Conservation (phyloP, 75 land plant genomes). For the Pinus albicaulis region DNA sequence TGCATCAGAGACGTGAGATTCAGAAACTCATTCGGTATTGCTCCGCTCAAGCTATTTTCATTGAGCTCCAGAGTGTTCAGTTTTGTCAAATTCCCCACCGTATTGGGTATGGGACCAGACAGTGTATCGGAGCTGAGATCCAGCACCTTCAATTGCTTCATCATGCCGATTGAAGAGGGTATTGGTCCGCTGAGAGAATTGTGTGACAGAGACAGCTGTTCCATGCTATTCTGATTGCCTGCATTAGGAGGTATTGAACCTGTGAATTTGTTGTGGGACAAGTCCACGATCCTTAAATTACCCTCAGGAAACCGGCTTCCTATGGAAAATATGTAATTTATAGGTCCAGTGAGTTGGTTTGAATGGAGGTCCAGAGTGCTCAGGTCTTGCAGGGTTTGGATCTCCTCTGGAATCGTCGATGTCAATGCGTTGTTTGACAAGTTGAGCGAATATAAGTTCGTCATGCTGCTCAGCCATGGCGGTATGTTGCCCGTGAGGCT, state of each 20-base stretch:
- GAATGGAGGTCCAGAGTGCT: constrained; percentile 41
- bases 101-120: constrained; percentile 23
- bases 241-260: constrained; percentile 11
- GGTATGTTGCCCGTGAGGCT: constrained; percentile 30
- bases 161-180: constrained; percentile 24
- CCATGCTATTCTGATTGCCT: constrained; percentile 12
- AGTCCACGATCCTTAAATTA: constrained; percentile 23
- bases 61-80: constrained; percentile 50
- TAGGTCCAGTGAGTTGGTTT: constrained; percentile 22
- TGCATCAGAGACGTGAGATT: constrained; percentile 22
- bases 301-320: constrained; percentile 17
- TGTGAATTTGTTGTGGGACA: constrained; percentile 27
- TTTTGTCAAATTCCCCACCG: constrained; percentile 24
- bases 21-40: constrained; percentile 44
- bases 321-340: constrained; percentile 14
- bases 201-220: constrained; percentile 28
- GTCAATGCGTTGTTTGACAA: constrained; percentile 21
- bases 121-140: constrained; percentile 32
- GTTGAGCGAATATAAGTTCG: constrained; percentile 30
- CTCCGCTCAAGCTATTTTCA: constrained; percentile 38
- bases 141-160: constrained; percentile 20
- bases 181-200: constrained; percentile 34
- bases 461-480: constrained; percentile 26
- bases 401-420: constrained; percentile 18
- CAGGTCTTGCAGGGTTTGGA: constrained; percentile 16